Percentiles rank a stretch among this genome's conserved stretches.
Conservation (phyloP, 2,329 filamentous ascomycete genomes). For the Sporothrix dimorphospora region DNA sequence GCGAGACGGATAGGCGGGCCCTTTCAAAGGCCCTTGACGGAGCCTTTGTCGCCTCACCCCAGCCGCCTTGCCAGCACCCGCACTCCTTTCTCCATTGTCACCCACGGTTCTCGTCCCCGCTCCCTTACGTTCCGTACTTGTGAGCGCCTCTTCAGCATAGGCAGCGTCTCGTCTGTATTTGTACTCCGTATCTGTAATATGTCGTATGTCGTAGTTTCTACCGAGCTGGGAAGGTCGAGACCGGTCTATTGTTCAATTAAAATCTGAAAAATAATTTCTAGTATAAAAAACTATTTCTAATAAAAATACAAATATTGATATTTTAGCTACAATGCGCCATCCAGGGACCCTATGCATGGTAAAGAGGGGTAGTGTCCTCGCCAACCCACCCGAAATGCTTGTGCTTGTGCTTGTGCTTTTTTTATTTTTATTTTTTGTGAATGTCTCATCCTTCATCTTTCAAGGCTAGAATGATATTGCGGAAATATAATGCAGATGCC, state of each 20-base stretch:
- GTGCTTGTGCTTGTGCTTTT: neutral
- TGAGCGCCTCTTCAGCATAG: neutral
- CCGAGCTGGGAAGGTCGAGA: slow-evolving; percentile 5
- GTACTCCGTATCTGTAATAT: too few relatives aligned
- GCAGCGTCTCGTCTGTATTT: too few relatives aligned
- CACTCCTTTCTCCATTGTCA: neutral
- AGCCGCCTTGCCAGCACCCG: neutral
- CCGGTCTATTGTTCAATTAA: too few relatives aligned
- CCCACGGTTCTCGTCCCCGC: neutral
- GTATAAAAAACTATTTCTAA: too few relatives aligned
- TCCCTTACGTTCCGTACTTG: neutral
- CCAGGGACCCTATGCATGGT: neutral
- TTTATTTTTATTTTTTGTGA: neutral
- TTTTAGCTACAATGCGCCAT: slow-evolving; percentile 6
- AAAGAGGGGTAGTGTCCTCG: slow-evolving; percentile 15
- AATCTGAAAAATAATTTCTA: too few relatives aligned
- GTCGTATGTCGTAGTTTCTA: neutral
- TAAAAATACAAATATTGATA: too few relatives aligned
- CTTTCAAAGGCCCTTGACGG: neutral
- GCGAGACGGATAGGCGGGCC: neutral
- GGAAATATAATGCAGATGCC: slow-evolving; percentile 2
- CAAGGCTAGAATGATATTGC: neutral
- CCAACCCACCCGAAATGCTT: slow-evolving; percentile 21
- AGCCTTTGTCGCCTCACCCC: neutral
- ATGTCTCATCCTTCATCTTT: neutral